Evolutionary conservation across 352 stramenopile species (phyloP).

Genomic region (Bremia lactucae): DNA sequence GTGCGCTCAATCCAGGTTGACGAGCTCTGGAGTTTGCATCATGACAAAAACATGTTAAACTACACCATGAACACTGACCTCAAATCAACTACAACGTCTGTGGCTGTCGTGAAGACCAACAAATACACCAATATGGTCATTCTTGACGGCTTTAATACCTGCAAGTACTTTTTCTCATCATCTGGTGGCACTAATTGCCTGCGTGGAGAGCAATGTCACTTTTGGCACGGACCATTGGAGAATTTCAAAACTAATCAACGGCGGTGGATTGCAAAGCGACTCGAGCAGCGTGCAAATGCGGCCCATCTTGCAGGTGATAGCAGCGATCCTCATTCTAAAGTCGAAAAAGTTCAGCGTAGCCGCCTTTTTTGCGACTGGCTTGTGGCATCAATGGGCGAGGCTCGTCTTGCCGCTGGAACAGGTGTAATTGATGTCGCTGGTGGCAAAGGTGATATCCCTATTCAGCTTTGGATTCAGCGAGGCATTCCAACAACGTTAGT

Average conservation of each 20-base stretch:
- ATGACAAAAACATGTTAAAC: constrained; percentile 47
- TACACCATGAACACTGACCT: constrained; percentile 13
- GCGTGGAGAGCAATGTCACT: constrained; percentile 62
- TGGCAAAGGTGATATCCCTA: constrained; percentile 79
- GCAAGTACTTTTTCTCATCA: constrained; percentile 82
- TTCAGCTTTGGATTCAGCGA: constrained; percentile 72
- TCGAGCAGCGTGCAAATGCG: constrained; percentile 44
- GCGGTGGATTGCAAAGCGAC: constrained; percentile 56
- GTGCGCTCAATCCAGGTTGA: constrained; percentile 36
- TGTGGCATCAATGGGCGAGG: constrained; percentile 41
- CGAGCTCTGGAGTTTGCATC: constrained; percentile 43
- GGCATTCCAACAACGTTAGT: constrained; percentile 76
- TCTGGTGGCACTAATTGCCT: constrained; percentile 45
- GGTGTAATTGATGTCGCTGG: constrained; percentile 84
- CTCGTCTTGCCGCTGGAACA: constrained; percentile 28
- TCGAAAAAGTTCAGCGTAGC: constrained; percentile 58
- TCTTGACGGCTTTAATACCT: constrained; percentile 68
- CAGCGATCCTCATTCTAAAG: constrained; percentile 54
- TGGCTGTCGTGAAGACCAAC: constrained; percentile 17
- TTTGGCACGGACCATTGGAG: constrained; percentile 56
- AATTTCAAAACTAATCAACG: constrained; percentile 56
- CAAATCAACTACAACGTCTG: neutral
- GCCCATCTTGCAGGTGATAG: constrained; percentile 52
- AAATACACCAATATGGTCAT: constrained; percentile 83
- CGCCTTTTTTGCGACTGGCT: constrained; percentile 80